A percentile compares a stretch with the other conserved stretches of the same genome.
Conservation (phyloP, 2,329 filamentous ascomycete species). For the Aspergillus piperis region DNA sequence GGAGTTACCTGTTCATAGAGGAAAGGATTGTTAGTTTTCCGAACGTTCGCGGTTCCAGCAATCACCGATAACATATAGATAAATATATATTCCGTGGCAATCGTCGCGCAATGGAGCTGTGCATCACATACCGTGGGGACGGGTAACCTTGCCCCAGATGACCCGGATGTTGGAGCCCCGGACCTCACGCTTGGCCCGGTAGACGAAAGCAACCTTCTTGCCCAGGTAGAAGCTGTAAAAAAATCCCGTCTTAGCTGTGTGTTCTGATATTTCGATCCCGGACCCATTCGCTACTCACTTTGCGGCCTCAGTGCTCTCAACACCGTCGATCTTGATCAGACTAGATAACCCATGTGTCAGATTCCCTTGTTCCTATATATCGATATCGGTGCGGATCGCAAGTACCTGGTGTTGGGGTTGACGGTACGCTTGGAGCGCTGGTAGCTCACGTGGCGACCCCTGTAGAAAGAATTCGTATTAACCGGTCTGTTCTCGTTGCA, state of each 20-base stretch:
- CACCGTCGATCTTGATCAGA: slow-evolving; percentile 98
- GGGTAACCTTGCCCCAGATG: slow-evolving; percentile 98
- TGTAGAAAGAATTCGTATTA: slow-evolving; percentile 49
- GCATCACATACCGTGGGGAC: slow-evolving; percentile 76
- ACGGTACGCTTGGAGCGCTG: slow-evolving; percentile 91
- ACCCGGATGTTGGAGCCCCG: slow-evolving; percentile 98
- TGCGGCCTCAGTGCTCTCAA: slow-evolving; percentile 85
- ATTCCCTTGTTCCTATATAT: slow-evolving; percentile 17
- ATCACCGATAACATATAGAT: slow-evolving; percentile 4
- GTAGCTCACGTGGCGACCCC: slow-evolving; percentile 98
- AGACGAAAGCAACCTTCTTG: slow-evolving; percentile 99
- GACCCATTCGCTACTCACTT: slow-evolving; percentile 56
- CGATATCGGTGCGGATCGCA: slow-evolving; percentile 19
- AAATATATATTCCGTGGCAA: not conserved
- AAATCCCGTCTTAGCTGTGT: slow-evolving; percentile 25
- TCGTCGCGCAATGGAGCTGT: slow-evolving; percentile 13
- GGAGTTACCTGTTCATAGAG: slow-evolving; percentile 73
- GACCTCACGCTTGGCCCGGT: slow-evolving; percentile 91
- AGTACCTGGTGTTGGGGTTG: slow-evolving; percentile 74
- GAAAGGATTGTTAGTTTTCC: slow-evolving; percentile 12
- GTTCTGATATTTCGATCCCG: slow-evolving; percentile 1
- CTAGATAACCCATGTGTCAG: slow-evolving; percentile 45
- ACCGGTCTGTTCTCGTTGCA: slow-evolving; percentile 26
- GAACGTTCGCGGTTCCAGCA: not conserved
- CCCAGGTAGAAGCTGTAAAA: slow-evolving; percentile 80